phyloP scores from a whole-genome alignment of 2,329 filamentous ascomycete genomes.

The Pleomassaria siparia region DNA sequence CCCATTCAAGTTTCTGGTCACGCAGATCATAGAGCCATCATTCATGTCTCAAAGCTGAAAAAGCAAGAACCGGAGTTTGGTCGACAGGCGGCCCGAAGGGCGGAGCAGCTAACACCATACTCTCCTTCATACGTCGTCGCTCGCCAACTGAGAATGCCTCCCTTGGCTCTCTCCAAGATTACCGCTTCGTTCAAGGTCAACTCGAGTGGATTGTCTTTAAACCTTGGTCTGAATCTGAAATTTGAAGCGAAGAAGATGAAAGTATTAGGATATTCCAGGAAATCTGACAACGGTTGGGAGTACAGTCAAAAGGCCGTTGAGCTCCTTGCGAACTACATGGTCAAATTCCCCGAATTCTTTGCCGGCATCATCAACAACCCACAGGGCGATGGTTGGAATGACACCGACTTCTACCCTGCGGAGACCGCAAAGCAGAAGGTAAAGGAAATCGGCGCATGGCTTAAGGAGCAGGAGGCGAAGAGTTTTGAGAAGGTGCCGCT shows the following conservation, averaged over 20 bases:
- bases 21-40: constrained; percentile 71
- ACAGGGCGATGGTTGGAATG: constrained; percentile 78
- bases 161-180: constrained; percentile 89
- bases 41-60: constrained; percentile 73
- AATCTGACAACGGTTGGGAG: constrained; percentile 86
- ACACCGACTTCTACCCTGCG: constrained; percentile 82
- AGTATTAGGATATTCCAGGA: constrained; percentile 91
- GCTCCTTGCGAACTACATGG: constrained; percentile 86
- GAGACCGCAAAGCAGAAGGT: constrained; percentile 74
- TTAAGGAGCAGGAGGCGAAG: constrained; percentile 88
- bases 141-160: constrained; percentile 76
- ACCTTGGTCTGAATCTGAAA: constrained; percentile 92
- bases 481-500: constrained; percentile 94
- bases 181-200: constrained; percentile 90
- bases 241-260: constrained; percentile 96
- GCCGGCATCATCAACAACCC: constrained; percentile 83
- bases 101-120: constrained; percentile 73
- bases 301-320: constrained; percentile 84
- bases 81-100: constrained; percentile 67
- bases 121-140: constrained; percentile 88
- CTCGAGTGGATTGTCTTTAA: constrained; percentile 79
- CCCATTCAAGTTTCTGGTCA: constrained; percentile 83
- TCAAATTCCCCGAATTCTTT: constrained; percentile 92
- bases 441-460: constrained; percentile 91
- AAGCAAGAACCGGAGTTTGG: constrained; percentile 81